Percentiles rank a stretch among this genome's conserved stretches.
Evolutionary conservation across 2,329 filamentous ascomycete species (phyloP).

Genomic region (Cladophialophora carrionii): DNA sequence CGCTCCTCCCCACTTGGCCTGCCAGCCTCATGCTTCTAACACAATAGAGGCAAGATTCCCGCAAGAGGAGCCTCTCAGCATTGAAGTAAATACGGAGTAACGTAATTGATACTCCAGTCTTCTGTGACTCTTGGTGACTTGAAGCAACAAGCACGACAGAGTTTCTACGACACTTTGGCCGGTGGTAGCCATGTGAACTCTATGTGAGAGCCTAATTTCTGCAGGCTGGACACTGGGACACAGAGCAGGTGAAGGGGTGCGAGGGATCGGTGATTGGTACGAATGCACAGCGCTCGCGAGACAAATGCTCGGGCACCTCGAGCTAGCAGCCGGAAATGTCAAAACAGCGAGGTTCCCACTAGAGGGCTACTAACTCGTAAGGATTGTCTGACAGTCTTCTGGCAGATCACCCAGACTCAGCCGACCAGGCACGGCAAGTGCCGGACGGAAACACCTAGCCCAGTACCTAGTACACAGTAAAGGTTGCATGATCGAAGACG

Average conservation of each 20-base stretch:
- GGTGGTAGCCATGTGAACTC: not conserved
- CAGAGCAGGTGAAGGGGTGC: not conserved
- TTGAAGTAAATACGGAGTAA: not conserved
- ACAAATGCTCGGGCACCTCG: not conserved
- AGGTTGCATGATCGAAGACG: not conserved
- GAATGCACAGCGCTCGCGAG: not conserved
- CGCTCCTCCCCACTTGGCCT: not conserved
- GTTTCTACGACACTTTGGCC: not conserved
- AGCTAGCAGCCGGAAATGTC: not conserved
- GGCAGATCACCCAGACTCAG: not conserved
- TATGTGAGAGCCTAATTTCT: not conserved
- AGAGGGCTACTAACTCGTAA: not conserved
- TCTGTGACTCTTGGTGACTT: too few relatives aligned
- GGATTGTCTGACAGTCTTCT: not conserved
- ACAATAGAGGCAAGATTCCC: not conserved
- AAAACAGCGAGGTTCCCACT: not conserved
- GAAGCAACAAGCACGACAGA: not conserved
- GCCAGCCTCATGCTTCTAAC: not conserved
- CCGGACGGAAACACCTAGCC: not conserved
- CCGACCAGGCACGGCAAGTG: not conserved
- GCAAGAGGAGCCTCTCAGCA: not conserved
- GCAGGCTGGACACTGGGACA: not conserved
- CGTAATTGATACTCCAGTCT: not conserved
- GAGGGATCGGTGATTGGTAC: not conserved
- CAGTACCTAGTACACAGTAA: too few relatives aligned